These are phyloP conservation scores for Botryosphaeria dothidea DNA, from an alignment of 2,329 filamentous ascomycete genomes.

Conservation along the genomic window DNA sequence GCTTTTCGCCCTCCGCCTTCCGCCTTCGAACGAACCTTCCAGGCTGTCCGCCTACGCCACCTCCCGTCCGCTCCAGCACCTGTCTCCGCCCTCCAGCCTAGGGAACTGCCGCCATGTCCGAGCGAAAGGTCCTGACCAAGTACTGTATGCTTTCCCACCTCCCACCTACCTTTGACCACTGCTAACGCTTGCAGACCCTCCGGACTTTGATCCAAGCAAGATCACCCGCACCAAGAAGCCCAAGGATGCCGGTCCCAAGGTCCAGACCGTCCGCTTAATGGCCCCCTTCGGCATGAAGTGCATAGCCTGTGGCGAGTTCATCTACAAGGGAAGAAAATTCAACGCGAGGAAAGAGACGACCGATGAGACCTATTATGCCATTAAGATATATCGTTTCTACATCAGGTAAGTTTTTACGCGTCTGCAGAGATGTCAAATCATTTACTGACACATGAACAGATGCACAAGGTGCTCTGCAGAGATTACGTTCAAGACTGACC, in stretches of 20 bases:
- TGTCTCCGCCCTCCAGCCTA: not conserved
- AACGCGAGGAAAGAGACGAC: constrained; percentile 93
- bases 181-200: constrained; percentile 57
- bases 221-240: constrained; percentile 68
- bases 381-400: constrained; percentile 87
- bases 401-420: constrained; percentile 36
- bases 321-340: constrained; percentile 85
- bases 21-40: no score
- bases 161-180: not conserved
- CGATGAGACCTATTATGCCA: constrained; percentile 84
- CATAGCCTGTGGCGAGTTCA: constrained; percentile 71
- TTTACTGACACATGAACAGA: no score
- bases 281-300: constrained; percentile 82
- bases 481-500: constrained; percentile 93
- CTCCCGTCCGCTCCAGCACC: not conserved
- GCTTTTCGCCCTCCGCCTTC: no score
- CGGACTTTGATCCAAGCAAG: constrained; percentile 87
- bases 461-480: constrained; percentile 85
- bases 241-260: constrained; percentile 73
- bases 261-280: constrained; percentile 89
- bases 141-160: not conserved
- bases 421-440: no score
- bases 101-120: constrained; percentile 21
- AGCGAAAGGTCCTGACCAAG: constrained; percentile 15
- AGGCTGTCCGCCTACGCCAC: no score